phyloP scores from a whole-genome alignment of 78 protist genomes.

The Tieghemostelium lacteum region DNA sequence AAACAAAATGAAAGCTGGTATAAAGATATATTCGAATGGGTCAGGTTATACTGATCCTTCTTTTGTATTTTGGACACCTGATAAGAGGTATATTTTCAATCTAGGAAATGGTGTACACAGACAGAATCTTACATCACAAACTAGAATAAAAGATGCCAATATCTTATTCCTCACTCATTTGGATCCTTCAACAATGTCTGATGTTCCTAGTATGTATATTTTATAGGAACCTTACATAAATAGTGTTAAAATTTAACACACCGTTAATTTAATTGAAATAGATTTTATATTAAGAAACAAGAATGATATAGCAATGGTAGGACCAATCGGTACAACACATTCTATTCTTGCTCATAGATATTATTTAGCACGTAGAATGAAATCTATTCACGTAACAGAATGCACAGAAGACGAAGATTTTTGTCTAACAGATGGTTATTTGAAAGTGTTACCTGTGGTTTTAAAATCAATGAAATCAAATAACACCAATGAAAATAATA shows the following conservation, averaged over 20 bases:
- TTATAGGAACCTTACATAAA: not conserved
- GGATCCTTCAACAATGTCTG: constrained; percentile 37
- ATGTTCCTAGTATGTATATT: constrained; percentile 21
- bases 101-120: constrained; percentile 58
- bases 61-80: constrained; percentile 8
- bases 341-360: constrained; percentile 23
- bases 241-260: not conserved
- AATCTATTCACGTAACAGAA: constrained; percentile 41
- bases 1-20: constrained; percentile 40
- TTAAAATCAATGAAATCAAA: not conserved
- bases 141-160: constrained; percentile 9
- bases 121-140: not conserved
- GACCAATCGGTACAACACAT: constrained; percentile 36
- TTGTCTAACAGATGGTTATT: constrained; percentile 39
- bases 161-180: constrained; percentile 34
- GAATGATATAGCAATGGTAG: constrained; percentile 30
- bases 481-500: not conserved
- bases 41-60: constrained; percentile 53
- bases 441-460: constrained; percentile 41
- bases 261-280: not conserved
- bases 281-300: constrained; percentile 43
- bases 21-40: constrained; percentile 31
- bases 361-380: constrained; percentile 14
- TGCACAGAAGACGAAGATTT: constrained; percentile 23
- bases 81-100: constrained; percentile 31